Percentiles rank a stretch among this genome's conserved stretches.
Evolutionary conservation across 768 basidiomycete genomes (phyloP).

Genomic region (Imleria badia): DNA sequence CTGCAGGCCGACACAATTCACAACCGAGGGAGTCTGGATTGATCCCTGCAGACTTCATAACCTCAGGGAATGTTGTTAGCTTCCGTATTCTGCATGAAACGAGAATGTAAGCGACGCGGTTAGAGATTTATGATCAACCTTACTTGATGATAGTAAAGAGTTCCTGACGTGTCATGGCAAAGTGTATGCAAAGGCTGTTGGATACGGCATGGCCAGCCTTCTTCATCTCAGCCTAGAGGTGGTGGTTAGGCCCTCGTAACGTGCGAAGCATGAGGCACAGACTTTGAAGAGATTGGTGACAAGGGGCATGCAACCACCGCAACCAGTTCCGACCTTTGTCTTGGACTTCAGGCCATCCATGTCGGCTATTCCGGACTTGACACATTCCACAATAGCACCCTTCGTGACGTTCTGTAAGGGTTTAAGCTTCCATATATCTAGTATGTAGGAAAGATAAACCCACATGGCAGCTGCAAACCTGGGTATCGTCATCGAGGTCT

Average conservation of each 20-base stretch:
- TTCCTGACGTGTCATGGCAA: conserved; percentile 61
- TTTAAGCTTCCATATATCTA: background rate
- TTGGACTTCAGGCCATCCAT: conserved; percentile 58
- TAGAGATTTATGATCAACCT: background rate
- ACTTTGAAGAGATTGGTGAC: conserved; percentile 41
- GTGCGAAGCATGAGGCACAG: background rate
- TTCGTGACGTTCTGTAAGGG: conserved; percentile 59
- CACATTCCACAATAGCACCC: conserved; percentile 49
- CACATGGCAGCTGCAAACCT: conserved; percentile 70
- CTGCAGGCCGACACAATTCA: conserved; percentile 70
- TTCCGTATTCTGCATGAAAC: conserved; percentile 47
- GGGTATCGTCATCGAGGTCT: conserved; percentile 70
- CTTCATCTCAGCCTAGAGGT: conserved; percentile 58
- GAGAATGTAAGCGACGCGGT: background rate
- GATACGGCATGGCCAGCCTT: conserved; percentile 58
- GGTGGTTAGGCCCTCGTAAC: background rate
- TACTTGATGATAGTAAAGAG: conserved; percentile 62
- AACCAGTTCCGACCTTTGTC: conserved; percentile 72
- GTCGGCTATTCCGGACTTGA: conserved; percentile 48
- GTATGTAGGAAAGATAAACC: conserved; percentile 7
- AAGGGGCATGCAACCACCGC: conserved; percentile 71
- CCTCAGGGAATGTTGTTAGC: conserved; percentile 51
- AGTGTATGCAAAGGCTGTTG: conserved; percentile 66
- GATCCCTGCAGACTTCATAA: conserved; percentile 51
- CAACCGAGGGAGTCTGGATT: conserved; percentile 57